phyloP scores from a whole-genome alignment of 2,329 filamentous ascomycete species.

The Pezicula carpinea region DNA sequence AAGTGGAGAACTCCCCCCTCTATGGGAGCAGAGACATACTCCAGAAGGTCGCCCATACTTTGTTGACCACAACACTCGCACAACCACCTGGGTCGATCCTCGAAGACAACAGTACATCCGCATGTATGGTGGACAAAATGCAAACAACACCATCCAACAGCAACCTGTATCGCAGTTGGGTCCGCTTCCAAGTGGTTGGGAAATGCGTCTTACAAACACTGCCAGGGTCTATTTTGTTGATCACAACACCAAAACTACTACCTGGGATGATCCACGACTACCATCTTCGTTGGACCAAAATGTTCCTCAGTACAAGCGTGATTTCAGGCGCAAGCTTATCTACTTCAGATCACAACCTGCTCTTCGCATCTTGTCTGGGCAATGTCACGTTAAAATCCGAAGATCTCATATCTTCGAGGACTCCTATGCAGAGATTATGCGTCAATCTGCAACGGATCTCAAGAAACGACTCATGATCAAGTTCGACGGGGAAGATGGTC shows the following conservation, averaged over 20 bases:
- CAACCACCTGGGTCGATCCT: conserved; percentile 97
- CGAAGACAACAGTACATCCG: conserved; percentile 96
- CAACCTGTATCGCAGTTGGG: conserved; percentile 96
- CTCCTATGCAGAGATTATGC: conserved; percentile 96
- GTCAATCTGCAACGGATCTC: conserved; percentile 88
- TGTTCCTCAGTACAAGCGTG: conserved; percentile 98
- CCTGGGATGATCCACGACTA: conserved; percentile 94
- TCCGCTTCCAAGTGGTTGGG: conserved; percentile 93
- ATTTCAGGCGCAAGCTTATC: conserved; percentile 95
- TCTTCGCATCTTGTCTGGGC: conserved; percentile 88
- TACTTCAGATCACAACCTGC: conserved; percentile 99
- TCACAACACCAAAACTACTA: conserved; percentile 99
- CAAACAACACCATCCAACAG: conserved; percentile 86
- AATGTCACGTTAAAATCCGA: conserved; percentile 97
- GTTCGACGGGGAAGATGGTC: conserved; percentile 95
- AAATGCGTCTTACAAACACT: conserved; percentile 98
- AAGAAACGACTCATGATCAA: conserved; percentile 99
- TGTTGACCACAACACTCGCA: conserved; percentile 96
- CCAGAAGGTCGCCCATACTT: conserved; percentile 95
- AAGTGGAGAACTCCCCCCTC: conserved; percentile 87
- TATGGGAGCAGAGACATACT: conserved; percentile 95
- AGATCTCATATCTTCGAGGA: conserved; percentile 98
- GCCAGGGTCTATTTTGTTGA: conserved; percentile 98
- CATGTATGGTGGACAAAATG: conserved; percentile 90
- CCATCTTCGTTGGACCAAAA: conserved; percentile 97